These are phyloP conservation scores for Pulveroboletus sp. DNA, from an alignment of 768 basidiomycete genomes.

Conservation along the genomic window DNA sequence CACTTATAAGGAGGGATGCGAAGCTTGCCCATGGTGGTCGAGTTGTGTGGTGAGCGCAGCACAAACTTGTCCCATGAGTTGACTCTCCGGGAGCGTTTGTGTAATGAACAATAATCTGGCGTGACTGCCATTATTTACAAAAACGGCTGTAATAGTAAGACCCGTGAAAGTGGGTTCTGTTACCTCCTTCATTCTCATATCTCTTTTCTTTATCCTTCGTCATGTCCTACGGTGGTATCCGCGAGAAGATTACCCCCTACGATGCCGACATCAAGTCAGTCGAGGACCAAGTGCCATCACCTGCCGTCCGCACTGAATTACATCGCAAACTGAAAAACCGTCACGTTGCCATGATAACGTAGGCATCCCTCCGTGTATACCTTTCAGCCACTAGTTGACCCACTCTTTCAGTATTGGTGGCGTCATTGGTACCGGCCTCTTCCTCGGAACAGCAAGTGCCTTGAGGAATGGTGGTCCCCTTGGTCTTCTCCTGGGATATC, in stretches of 20 bases:
- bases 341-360: slow-evolving; percentile 37
- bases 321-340: slow-evolving; percentile 32
- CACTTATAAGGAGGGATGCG: no score
- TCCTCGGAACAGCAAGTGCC: slow-evolving; percentile 33
- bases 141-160: no score
- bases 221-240: slow-evolving; percentile 9
- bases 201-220: no score
- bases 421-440: slow-evolving; percentile 42
- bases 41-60: no score
- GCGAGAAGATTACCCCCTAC: not conserved
- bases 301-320: slow-evolving; percentile 9
- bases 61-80: no score
- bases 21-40: no score
- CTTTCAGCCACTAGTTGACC: not conserved
- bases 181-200: no score
- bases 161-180: no score
- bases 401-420: slow-evolving; percentile 27
- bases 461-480: slow-evolving; percentile 43
- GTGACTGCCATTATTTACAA: no score
- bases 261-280: slow-evolving; percentile 4
- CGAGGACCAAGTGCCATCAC: slow-evolving; percentile 6
- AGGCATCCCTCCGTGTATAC: no score
- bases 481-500: slow-evolving; percentile 42
- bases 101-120: no score
- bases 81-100: no score